Base-by-base conservation (phyloP, 805 yeast genomes). In the Scheffersomyces coipomensis region DNA sequence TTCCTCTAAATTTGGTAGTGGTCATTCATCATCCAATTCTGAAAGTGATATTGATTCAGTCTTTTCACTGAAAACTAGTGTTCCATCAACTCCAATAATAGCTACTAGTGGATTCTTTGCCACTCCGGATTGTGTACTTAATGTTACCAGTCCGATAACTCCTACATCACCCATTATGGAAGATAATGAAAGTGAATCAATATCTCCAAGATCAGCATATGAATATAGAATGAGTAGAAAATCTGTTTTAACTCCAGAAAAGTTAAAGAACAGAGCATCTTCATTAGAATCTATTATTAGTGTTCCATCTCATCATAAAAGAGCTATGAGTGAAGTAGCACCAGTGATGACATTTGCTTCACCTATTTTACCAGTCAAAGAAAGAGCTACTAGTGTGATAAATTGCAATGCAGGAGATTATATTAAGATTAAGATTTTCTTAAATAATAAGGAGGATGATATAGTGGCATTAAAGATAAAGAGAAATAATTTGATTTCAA, bases 361-460 rank as follows among this genome's bases (percentile, higher is more conserved):
- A n/a, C n/a, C n/a, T 8, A 26, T 23, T 12, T 6, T 22, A 18
- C n/a, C 11, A 21, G n/a, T n/a, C n/a, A n/a, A 31, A 34, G 19
- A 31, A 32, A 8, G 10, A 19, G 12, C 26, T 17, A 17, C n/a
- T n/a, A n/a, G n/a, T n/a, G n/a, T n/a, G n/a, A n/a, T n/a, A n/a
- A 18, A 19, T 21, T 12, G 16, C 47, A 46, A 35, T 45, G 32
- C 17, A 3, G 23, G 23, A 23, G 48, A 44, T 16, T 39, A 17
- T 33, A 42, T 61, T 33, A 62, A 60, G 38, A 48, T 62, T 31
- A 62, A 61, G 40, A 47, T 63, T 11, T 35, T 39, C 19, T 44
- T 60, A 31, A 49, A 53, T 38, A 58, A 61, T 38, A 43, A 45
- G 24, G 62, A 60, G 27, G 51, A 55, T 26, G 69, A 64, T 35